Conservation (phyloP, 164 flowering plant genomes). For the Vitis amurensis region DNA sequence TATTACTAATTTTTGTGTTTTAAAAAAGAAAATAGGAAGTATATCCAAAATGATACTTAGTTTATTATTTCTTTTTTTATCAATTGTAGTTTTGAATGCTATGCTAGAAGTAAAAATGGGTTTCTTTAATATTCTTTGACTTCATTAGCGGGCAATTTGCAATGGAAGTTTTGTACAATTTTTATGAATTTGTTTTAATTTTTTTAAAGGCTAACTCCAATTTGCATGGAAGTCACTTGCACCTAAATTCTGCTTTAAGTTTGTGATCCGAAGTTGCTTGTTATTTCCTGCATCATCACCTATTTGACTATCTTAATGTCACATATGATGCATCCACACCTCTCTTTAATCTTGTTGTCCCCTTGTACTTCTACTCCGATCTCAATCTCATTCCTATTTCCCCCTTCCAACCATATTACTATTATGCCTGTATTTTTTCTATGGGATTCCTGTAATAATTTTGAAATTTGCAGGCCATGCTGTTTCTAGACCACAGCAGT, state of each 20-base stretch:
- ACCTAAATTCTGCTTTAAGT: neutral
- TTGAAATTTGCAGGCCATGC: conserved; percentile 58
- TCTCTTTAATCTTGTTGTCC: neutral
- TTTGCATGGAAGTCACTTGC: neutral
- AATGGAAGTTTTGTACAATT: too few species aligned
- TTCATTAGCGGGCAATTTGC: too few species aligned
- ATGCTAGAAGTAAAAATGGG: too few species aligned
- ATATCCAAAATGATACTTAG: too few species aligned
- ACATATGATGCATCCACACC: neutral
- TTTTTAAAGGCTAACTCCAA: neutral
- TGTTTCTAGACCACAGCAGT: conserved; percentile 60
- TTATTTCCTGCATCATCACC: neutral
- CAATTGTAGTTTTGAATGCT: too few species aligned
- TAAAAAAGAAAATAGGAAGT: too few species aligned
- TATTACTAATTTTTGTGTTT: too few species aligned
- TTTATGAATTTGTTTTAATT: neutral
- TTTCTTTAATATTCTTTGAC: too few species aligned
- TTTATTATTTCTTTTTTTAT: too few species aligned
- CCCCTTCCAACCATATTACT: neutral
- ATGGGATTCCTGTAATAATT: neutral
- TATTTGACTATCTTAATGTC: neutral
- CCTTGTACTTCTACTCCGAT: too few species aligned
- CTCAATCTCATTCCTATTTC: neutral
- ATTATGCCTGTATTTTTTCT: neutral
- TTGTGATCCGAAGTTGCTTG: neutral